Evolutionary conservation across 2,329 filamentous ascomycete species (phyloP).

Genomic region (Ophiostoma novo-ulmi): DNA sequence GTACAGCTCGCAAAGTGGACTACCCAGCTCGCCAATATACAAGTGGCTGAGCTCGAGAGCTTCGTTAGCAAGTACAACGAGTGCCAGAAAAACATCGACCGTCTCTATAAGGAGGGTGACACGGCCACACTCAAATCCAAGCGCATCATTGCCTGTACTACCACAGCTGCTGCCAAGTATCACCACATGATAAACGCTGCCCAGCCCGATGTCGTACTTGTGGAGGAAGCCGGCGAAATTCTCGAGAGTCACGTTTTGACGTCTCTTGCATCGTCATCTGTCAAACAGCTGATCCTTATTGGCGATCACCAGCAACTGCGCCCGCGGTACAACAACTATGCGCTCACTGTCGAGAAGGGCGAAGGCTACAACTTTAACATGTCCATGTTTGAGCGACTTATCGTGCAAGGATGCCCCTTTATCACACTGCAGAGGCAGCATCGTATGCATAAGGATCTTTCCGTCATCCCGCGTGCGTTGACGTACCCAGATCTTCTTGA

Average conservation of each 20-base stretch:
- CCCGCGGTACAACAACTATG: conserved; percentile 60
- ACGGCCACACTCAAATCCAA: conserved; percentile 46
- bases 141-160: conserved; percentile 64
- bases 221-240: conserved; percentile 71
- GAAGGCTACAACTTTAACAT: conserved; percentile 62
- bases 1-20: conserved; percentile 42
- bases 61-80: conserved; percentile 41
- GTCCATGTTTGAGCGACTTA: conserved; percentile 64
- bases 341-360: conserved; percentile 57
- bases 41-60: conserved; percentile 39
- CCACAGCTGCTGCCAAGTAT: conserved; percentile 63
- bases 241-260: conserved; percentile 63
- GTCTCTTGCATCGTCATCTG: conserved; percentile 45
- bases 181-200: conserved; percentile 49
- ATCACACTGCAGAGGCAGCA: conserved; percentile 57
- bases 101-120: conserved; percentile 42
- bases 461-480: conserved; percentile 49
- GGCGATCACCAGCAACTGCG: conserved; percentile 70
- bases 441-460: conserved; percentile 65
- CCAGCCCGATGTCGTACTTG: conserved; percentile 55
- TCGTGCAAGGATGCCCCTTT: conserved; percentile 50
- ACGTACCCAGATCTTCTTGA: conserved; percentile 61
- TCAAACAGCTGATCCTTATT: conserved; percentile 63
- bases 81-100: conserved; percentile 39
- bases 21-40: conserved; percentile 46